Evolutionary conservation across 352 stramenopile genomes (phyloP).

Genomic region (Pythium catenulatum): DNA sequence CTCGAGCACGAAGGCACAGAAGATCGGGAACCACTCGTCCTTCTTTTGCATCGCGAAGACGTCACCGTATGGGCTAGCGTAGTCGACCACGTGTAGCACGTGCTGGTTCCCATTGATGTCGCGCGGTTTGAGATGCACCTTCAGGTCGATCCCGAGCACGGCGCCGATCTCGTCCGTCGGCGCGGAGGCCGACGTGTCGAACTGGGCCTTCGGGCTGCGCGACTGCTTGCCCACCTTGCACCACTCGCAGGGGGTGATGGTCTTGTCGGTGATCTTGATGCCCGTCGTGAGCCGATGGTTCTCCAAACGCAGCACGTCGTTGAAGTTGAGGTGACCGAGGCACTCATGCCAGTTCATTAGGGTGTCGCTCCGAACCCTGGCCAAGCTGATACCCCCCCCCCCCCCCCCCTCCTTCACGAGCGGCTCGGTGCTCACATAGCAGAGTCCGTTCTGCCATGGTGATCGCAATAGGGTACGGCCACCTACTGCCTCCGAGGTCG

Average conservation of each 20-base stretch:
- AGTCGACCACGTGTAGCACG: neutral
- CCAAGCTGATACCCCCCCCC: too few species aligned
- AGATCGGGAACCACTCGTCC: too few species aligned
- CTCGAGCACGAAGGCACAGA: too few species aligned
- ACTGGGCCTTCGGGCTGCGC: neutral
- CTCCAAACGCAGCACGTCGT: neutral
- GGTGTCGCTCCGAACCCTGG: neutral
- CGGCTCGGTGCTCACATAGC: neutral
- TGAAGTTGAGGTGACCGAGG: neutral
- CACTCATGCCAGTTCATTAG: neutral
- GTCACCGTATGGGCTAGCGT: too few species aligned
- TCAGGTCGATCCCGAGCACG: constrained; percentile 4
- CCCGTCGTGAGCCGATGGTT: neutral
- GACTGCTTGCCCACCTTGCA: neutral
- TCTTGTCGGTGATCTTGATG: neutral
- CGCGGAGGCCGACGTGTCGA: neutral
- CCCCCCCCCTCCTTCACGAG: neutral
- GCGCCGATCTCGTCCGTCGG: constrained; percentile 4
- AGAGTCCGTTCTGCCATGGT: neutral
- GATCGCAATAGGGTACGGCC: neutral
- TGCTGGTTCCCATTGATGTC: neutral
- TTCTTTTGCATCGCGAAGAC: too few species aligned
- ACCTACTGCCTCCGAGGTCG: neutral
- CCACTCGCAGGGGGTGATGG: neutral
- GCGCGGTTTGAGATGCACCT: neutral